Conservation (phyloP, 345 rosid genomes). For the Nasturtium officinale region DNA sequence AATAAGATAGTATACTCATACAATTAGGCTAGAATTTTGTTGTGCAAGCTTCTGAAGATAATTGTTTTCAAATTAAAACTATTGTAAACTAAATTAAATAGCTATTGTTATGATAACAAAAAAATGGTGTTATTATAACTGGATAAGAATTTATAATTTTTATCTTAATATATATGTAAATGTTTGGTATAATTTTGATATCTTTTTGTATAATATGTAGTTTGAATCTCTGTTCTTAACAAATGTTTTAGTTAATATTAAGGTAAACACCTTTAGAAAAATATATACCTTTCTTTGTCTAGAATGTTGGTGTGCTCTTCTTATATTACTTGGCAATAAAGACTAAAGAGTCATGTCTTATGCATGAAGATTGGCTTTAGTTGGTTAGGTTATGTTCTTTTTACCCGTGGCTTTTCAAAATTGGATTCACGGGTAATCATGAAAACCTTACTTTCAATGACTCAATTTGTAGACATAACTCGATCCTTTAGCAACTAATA, state of each 20-base stretch:
- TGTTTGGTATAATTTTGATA: background rate
- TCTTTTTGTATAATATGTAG: background rate
- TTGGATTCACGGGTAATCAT: constrained; percentile 46
- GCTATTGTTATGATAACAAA: background rate
- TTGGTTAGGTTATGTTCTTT: constrained; percentile 37
- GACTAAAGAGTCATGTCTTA: constrained; percentile 43
- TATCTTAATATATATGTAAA: background rate
- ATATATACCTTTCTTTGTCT: constrained; percentile 40
- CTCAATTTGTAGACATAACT: constrained; percentile 7
- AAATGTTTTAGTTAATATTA: background rate
- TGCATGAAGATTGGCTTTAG: constrained; percentile 46
- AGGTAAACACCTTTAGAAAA: constrained; percentile 8
- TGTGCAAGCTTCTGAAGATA: constrained; percentile 18
- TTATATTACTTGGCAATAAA: constrained; percentile 35
- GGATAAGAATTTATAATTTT: background rate
- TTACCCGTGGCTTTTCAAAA: constrained; percentile 22
- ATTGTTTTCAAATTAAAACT: background rate
- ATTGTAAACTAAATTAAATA: background rate
- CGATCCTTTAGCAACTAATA: background rate
- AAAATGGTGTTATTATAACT: background rate
- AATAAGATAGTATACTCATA: constrained; percentile 18
- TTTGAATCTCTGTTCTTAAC: background rate
- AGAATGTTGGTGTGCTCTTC: constrained; percentile 31
- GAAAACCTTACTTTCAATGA: constrained; percentile 14
- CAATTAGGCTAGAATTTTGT: background rate